These are phyloP conservation scores for Penicillium canariense DNA, from an alignment of 495 filamentous ascomycete genomes.

Conservation along the genomic window DNA sequence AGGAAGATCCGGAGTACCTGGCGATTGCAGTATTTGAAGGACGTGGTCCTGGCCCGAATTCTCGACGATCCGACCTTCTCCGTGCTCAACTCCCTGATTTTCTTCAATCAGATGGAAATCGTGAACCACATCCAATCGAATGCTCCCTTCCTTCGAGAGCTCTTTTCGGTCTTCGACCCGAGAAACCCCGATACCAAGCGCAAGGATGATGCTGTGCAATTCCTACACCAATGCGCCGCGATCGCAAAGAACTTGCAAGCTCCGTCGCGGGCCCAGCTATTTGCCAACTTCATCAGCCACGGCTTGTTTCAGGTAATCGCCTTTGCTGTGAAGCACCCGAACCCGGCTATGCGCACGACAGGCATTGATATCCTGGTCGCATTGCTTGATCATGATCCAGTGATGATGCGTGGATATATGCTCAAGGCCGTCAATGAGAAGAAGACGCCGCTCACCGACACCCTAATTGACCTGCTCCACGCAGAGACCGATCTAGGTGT, in stretches of 20 bases:
- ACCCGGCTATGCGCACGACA: slow-evolving; percentile 82
- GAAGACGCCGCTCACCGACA: slow-evolving; percentile 84
- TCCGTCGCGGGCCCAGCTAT: slow-evolving; percentile 73
- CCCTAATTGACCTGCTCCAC: slow-evolving; percentile 86
- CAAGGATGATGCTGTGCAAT: slow-evolving; percentile 91
- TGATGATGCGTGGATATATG: slow-evolving; percentile 89
- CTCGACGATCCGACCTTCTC: slow-evolving; percentile 97
- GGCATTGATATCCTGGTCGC: slow-evolving; percentile 92
- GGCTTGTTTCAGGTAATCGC: slow-evolving; percentile 89
- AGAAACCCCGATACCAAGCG: slow-evolving; percentile 61
- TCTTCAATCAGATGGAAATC: slow-evolving; percentile 98
- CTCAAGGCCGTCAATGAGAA: slow-evolving; percentile 88
- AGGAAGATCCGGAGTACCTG: slow-evolving; percentile 96
- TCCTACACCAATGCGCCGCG: slow-evolving; percentile 93
- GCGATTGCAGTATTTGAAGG: slow-evolving; percentile 95
- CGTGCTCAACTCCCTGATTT: slow-evolving; percentile 95
- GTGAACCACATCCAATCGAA: slow-evolving; percentile 87
- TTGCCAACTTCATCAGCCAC: slow-evolving; percentile 83
- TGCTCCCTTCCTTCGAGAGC: slow-evolving; percentile 70
- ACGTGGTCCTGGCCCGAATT: slow-evolving; percentile 93
- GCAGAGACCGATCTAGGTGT: slow-evolving; percentile 91
- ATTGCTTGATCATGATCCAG: slow-evolving; percentile 92
- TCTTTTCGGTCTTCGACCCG: slow-evolving; percentile 84
- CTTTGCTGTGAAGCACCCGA: slow-evolving; percentile 80
- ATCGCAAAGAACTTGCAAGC: slow-evolving; percentile 93